phyloP scores from a whole-genome alignment of 345 rosid species.

The Hirschfeldia incana region DNA sequence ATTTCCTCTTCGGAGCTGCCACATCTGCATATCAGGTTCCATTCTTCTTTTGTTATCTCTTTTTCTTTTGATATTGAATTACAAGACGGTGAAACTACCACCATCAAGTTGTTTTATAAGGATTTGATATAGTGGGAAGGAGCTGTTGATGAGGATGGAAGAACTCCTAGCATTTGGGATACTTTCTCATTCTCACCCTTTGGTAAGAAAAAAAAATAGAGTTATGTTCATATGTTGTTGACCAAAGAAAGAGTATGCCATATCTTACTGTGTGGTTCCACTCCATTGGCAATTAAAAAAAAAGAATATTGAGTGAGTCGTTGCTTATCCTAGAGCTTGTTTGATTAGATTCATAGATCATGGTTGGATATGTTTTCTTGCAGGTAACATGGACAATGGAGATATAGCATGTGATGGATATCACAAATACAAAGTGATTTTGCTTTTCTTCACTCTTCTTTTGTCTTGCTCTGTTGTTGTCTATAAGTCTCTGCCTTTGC shows the following conservation, averaged over 20 bases:
- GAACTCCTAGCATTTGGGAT: slow-evolving; percentile 63
- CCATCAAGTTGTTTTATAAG: not conserved
- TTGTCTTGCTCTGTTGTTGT: not conserved
- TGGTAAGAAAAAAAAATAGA: slow-evolving; percentile 26
- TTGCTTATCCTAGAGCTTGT: not conserved
- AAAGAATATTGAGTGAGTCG: not conserved
- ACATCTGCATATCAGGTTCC: slow-evolving; percentile 65
- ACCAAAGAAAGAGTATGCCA: not conserved
- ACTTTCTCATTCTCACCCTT: slow-evolving; percentile 47
- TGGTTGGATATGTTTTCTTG: not conserved
- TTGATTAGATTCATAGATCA: not conserved
- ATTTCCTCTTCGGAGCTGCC: slow-evolving; percentile 59
- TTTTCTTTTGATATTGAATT: not conserved
- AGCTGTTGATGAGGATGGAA: slow-evolving; percentile 59
- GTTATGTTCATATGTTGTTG: not conserved
- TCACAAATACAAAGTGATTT: slow-evolving; percentile 61
- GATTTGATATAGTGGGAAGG: slow-evolving; percentile 38
- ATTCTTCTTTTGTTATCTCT: not conserved
- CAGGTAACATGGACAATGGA: slow-evolving; percentile 42
- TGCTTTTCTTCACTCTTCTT: not conserved
- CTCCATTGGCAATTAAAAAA: not conserved
- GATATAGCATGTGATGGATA: slow-evolving; percentile 60
- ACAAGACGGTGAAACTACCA: not conserved
- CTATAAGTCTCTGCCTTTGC: not conserved
- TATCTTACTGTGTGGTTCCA: not conserved